These are phyloP conservation scores for Blastocystis sp. DNA, from an alignment of 352 stramenopile species.

Conservation along the genomic window DNA sequence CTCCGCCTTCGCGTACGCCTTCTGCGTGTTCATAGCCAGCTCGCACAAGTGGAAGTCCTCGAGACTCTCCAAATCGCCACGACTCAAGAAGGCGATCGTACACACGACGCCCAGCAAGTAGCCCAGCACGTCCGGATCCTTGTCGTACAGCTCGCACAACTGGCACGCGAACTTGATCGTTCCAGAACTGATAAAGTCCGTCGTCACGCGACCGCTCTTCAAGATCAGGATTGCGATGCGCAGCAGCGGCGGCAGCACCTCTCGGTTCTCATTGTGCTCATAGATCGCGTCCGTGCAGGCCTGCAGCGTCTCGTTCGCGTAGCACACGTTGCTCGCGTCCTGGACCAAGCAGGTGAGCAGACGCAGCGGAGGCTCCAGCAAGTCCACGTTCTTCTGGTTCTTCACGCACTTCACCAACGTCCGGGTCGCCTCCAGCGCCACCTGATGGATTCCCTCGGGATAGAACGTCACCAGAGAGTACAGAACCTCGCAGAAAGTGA, in stretches of 20 bases:
- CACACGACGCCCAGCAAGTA: slow-evolving; percentile 50
- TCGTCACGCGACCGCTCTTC: slow-evolving; percentile 9
- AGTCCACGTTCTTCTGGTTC: slow-evolving; percentile 28
- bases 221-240: slow-evolving; percentile 4
- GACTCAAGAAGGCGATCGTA: slow-evolving; percentile 14
- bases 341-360: slow-evolving; percentile 23
- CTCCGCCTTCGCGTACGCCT: slow-evolving; percentile 48
- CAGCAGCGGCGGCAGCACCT: slow-evolving; percentile 35
- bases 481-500: slow-evolving; percentile 44
- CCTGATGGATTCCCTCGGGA: background rate
- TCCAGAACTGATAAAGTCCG: background rate
- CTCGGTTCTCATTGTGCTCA: slow-evolving; percentile 20
- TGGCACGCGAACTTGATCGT: slow-evolving; percentile 27
- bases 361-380: slow-evolving; percentile 20
- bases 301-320: slow-evolving; percentile 39
- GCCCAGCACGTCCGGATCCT: slow-evolving; percentile 41
- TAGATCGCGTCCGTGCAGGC: slow-evolving; percentile 33
- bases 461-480: slow-evolving; percentile 22
- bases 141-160: slow-evolving; percentile 46
- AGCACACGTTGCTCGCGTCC: background rate
- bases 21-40: slow-evolving; percentile 40
- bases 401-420: slow-evolving; percentile 47
- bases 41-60: slow-evolving; percentile 48
- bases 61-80: background rate
- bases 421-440: background rate